Base-by-base conservation (phyloP, 257 asterid species). In the Echites panduratus region DNA sequence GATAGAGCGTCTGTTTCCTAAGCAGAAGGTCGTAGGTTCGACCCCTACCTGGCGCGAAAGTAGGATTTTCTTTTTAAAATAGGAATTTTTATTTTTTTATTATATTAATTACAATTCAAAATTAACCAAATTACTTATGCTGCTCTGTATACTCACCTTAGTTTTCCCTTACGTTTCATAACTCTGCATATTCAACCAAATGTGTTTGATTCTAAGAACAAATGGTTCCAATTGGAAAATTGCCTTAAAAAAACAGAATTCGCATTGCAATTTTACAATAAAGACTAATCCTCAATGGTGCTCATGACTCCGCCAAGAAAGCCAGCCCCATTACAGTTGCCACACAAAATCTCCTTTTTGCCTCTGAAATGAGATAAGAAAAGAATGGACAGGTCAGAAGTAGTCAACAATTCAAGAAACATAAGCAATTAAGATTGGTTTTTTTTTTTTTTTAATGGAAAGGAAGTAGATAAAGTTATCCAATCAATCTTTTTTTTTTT, bases 1-100 rank as follows among this genome's bases (percentile, higher is more conserved):
- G 97, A 89, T 86, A 90, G 96, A 93, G 95, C 90, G 90, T 89
- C 89, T 90, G 89, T 90, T 89, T 90, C 93, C 96, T 86, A 93
- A 93, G 95, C 95, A 87, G 93, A 87, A 90, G 81, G 92, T 86
- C 92, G 90, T 84, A 89, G 95, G 93, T 89, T 89, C 95, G 93
- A 84, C 88, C 95, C 91, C 93, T 93, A 87, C 95, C 95, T 93
- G 95, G 96, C 89, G 95, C 96, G n/a, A n/a, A n/a, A n/a, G n/a
- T n/a, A n/a, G n/a, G n/a, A n/a, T n/a, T n/a, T n/a, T n/a, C n/a
- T n/a, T n/a, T n/a, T n/a, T n/a, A n/a, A n/a, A n/a, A n/a, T n/a
- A n/a, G n/a, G n/a, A n/a, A n/a, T n/a, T n/a, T n/a, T n/a, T n/a
- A n/a, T n/a, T n/a, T n/a, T n/a, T n/a, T n/a, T n/a, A n/a, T n/a